Base-by-base conservation (phyloP, 148 eudicot species). In the Selenicereus undatus region DNA sequence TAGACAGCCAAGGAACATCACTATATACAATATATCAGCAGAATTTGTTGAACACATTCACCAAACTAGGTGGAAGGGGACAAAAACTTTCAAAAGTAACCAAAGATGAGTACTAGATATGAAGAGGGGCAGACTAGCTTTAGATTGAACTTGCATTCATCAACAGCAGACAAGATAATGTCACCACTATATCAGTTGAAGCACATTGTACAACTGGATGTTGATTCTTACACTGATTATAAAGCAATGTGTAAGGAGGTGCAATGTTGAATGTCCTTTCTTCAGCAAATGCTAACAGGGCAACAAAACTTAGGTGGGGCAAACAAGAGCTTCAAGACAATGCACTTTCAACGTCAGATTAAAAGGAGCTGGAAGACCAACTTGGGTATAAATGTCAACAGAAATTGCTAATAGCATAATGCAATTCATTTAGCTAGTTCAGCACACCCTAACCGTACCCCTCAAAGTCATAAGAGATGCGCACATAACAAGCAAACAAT, bases 381-480 rank as follows among this genome's bases (percentile, higher is more conserved):
- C 10, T 29, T 71, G 69, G 52, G 3, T 39, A 74, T 48, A 39
- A 81, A 21, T 45, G 65, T 75, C 83, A 74, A 74, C 62, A 17
- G 27, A 64, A 36, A 81, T 29, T 74, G 62, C 27, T 80, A 32
- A 62, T 60, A 73, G 60, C 36, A 54, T 11, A 62, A 66, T 56
- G 62, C 0, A 56, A 17, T 11, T 56, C 52, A 48, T 48, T 12
- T 48, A 12, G 52, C 52, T 11, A 48, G 52, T 48, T 48, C 14
- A 48, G 1, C 52, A 48, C 8, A 10, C 12, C 52, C 13, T 11
- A 48, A 48, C 12, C 52, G 1, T 48, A 5, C 13, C 14, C 52
- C 52, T 48, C 52, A 48, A 48, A 48, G 14, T 12, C 52, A 48
- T 4, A 12, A 48, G 52, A 48, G 52, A 45, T 45, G 52, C 13